phyloP scores from a whole-genome alignment of 1,139 yeast genomes.

The Fermentozyma sake region DNA sequence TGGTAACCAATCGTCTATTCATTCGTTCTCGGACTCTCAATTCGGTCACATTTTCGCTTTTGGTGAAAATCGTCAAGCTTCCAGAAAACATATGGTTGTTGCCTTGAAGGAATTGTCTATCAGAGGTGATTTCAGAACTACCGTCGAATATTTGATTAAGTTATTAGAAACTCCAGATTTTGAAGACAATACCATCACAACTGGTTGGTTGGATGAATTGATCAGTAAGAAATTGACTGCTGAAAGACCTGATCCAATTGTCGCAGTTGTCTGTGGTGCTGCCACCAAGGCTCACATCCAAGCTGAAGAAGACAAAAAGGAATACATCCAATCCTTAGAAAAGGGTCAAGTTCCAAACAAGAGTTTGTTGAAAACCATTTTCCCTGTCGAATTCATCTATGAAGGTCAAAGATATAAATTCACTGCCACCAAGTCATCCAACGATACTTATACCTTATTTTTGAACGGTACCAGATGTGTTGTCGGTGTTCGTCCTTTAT shows the following conservation, averaged over 20 bases:
- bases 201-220: slow-evolving; percentile 98
- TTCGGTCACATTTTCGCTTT: slow-evolving; percentile 98
- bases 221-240: slow-evolving; percentile 91
- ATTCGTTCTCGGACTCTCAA: slow-evolving; percentile 96
- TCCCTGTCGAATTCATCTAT: slow-evolving; percentile 90
- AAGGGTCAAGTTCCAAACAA: slow-evolving; percentile 94
- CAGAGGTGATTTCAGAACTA: slow-evolving; percentile 97
- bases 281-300: slow-evolving; percentile 88
- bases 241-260: slow-evolving; percentile 87
- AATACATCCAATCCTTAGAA: slow-evolving; percentile 70
- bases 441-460: slow-evolving; percentile 79
- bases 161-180: slow-evolving; percentile 94
- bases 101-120: slow-evolving; percentile 94
- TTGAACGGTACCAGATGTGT: slow-evolving; percentile 89
- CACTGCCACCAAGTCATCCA: slow-evolving; percentile 90
- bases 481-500: slow-evolving; percentile 78
- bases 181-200: slow-evolving; percentile 92
- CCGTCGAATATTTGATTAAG: slow-evolving; percentile 93
- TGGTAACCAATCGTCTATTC: slow-evolving; percentile 94
- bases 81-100: slow-evolving; percentile 98
- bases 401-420: slow-evolving; percentile 91
- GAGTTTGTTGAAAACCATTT: slow-evolving; percentile 75
- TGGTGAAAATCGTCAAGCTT: slow-evolving; percentile 97
- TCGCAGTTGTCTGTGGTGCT: slow-evolving; percentile 97
- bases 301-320: slow-evolving; percentile 65